Conservation (phyloP, 352 stramenopile species). For the Phytophthora pseudosyringae region DNA sequence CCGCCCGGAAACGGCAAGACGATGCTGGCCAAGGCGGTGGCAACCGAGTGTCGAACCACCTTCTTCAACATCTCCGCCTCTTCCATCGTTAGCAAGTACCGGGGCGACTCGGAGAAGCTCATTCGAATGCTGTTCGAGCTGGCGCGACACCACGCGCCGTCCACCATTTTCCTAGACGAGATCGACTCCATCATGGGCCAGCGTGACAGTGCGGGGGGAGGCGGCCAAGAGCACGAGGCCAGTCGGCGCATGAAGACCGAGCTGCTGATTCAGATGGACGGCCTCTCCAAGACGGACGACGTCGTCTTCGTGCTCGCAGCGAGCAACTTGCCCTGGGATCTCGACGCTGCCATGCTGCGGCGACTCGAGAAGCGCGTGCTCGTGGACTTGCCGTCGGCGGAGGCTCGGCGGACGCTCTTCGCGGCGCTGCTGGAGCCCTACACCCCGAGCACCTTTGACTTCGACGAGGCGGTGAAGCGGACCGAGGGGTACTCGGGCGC, state of each 20-base stretch:
- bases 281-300: slow-evolving; percentile 77
- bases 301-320: slow-evolving; percentile 85
- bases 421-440: slow-evolving; percentile 68
- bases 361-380: slow-evolving; percentile 87
- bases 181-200: slow-evolving; percentile 92
- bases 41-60: slow-evolving; percentile 86
- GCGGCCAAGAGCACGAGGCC: slow-evolving; percentile 84
- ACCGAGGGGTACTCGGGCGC: slow-evolving; percentile 85
- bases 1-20: slow-evolving; percentile 88
- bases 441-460: slow-evolving; percentile 52
- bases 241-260: slow-evolving; percentile 90
- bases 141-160: slow-evolving; percentile 80
- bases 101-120: slow-evolving; percentile 86
- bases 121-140: slow-evolving; percentile 89
- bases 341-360: slow-evolving; percentile 82
- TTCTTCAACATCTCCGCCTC: slow-evolving; percentile 92
- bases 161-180: slow-evolving; percentile 89
- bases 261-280: slow-evolving; percentile 89
- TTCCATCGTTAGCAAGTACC: slow-evolving; percentile 89
- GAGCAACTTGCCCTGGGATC: slow-evolving; percentile 85
- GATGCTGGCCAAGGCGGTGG: slow-evolving; percentile 89
- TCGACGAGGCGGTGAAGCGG: slow-evolving; percentile 51
- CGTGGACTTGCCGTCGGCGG: slow-evolving; percentile 69
- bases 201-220: slow-evolving; percentile 61
- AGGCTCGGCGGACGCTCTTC: slow-evolving; percentile 69